Evolutionary conservation across 495 filamentous ascomycete species (phyloP), one percentile per base, ranked within the genome.

Genomic region (Clohesyomyces aquaticus): DNA sequence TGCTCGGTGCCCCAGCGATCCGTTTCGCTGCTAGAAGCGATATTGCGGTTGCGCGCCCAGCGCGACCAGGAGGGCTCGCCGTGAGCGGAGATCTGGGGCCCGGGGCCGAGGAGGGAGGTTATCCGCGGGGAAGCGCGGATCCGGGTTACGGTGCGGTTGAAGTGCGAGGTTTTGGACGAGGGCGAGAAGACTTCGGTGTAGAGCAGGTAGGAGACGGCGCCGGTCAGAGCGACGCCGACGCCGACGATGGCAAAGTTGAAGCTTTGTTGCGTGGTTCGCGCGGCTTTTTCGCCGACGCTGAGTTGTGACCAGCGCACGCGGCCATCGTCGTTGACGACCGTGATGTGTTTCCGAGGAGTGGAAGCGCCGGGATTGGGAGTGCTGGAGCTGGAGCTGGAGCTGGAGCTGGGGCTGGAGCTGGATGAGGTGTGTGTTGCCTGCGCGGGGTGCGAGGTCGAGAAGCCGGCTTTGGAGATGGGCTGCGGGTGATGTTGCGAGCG

Each of bases 171-270:
- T 73, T 88, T 87, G 75, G 90, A 93, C 72, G 93, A 88, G 1
- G 89, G 85, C 12, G 90, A 88, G 73, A 98, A 88, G 19, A 98
- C 89, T 50, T 98, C 94, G 10, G 82, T 80, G 73, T 90, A 98
- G 28, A 98, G 82, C 35, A 96, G 76, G 61, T 87, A 89, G 62
- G 84, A 80, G 19, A 96, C 87, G 35, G 86, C 85, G 66, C 87
- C 86, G 41, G 93, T 96, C 57, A 91, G 73, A 14, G 86, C 81
- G 21, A 90, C 74, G 35, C 95, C 94, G 4, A 87, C 78, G 8
- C 93, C 54, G 1, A 98, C 83, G 38, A 96, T 74, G 58, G 86
- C 79, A 28, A 96, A 85, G 78, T 96, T 98, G 75, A 94, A 87
- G 12, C 88, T 86, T 68, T 97, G 94, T 73, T 96, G 93, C 11